These are phyloP conservation scores for Hippophae gyantsensis DNA, from an alignment of 306 rosid species.

Conservation along the genomic window DNA sequence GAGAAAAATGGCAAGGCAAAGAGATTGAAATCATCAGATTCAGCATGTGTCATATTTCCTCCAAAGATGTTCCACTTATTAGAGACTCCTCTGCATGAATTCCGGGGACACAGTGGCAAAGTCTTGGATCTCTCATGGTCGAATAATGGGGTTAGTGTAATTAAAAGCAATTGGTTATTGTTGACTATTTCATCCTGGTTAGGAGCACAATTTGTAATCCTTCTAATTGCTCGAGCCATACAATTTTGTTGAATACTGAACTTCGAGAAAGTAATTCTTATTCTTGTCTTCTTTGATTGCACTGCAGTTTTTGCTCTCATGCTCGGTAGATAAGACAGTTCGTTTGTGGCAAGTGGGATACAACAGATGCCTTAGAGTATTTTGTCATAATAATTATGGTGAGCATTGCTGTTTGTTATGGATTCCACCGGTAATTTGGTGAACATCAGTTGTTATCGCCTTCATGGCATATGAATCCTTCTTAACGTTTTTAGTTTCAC, in stretches of 20 bases:
- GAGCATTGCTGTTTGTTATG: conserved; percentile 16
- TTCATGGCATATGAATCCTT: neutral
- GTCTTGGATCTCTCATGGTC: conserved; percentile 90
- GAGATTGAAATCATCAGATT: conserved; percentile 44
- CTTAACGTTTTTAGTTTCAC: conserved; percentile 1
- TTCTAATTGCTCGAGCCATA: neutral
- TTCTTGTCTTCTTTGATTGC: neutral
- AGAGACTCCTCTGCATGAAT: conserved; percentile 69
- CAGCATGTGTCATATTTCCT: conserved; percentile 69
- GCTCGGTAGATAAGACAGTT: conserved; percentile 74
- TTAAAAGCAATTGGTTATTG: conserved; percentile 13
- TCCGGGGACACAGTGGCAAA: conserved; percentile 55
- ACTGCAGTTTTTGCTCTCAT: conserved; percentile 70
- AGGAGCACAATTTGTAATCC: neutral
- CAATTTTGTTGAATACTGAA: conserved; percentile 1
- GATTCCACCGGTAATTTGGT: conserved; percentile 12
- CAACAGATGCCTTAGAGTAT: conserved; percentile 51
- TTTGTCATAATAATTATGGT: conserved; percentile 76
- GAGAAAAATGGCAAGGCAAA: conserved; percentile 31
- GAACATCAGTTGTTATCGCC: neutral
- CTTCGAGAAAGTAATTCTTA: neutral
- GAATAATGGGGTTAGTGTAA: conserved; percentile 55
- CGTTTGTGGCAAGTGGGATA: conserved; percentile 80
- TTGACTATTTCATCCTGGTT: neutral
- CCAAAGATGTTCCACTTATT: conserved; percentile 51